A percentile compares a stretch with the other conserved stretches of the same genome.
Conservation (phyloP, 352 stramenopile species). For the Pythium phragmiticola region DNA sequence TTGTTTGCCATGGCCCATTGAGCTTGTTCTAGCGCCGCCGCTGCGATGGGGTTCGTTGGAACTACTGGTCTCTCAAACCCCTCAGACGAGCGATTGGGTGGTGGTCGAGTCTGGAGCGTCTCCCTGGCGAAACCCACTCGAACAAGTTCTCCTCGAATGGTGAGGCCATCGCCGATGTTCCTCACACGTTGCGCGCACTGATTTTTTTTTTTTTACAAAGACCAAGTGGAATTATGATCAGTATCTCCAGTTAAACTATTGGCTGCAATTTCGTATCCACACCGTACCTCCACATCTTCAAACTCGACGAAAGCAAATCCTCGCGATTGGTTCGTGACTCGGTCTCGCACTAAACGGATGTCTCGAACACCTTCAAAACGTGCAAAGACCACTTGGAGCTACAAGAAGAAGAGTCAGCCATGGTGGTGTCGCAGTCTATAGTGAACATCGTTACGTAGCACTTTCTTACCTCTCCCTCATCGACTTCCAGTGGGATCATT, state of each 20-base stretch:
- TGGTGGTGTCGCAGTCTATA: not conserved
- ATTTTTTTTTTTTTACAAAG: not conserved
- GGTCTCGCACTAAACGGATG: constrained; percentile 76
- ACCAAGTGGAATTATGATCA: not conserved
- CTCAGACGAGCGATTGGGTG: constrained; percentile 2
- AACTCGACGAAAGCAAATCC: constrained; percentile 86
- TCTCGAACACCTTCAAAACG: constrained; percentile 61
- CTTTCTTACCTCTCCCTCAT: constrained; percentile 66
- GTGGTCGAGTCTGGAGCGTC: constrained; percentile 19
- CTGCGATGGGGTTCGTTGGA: constrained; percentile 45
- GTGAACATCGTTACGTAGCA: not conserved
- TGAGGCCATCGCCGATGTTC: not conserved
- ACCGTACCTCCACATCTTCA: constrained; percentile 50
- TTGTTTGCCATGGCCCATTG: constrained; percentile 79
- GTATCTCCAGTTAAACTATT: not conserved
- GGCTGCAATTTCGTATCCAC: not conserved
- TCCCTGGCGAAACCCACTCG: constrained; percentile 66
- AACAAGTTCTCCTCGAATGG: constrained; percentile 26
- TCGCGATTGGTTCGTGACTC: constrained; percentile 55
- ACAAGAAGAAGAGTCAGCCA: constrained; percentile 2
- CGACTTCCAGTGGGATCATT: constrained; percentile 64
- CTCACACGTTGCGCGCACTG: constrained; percentile 12
- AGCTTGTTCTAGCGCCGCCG: constrained; percentile 71
- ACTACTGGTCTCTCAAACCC: constrained; percentile 4
- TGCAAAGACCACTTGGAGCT: constrained; percentile 79